phyloP scores from a whole-genome alignment of 1,139 yeast genomes.

The Spathaspora jeffriesii region DNA sequence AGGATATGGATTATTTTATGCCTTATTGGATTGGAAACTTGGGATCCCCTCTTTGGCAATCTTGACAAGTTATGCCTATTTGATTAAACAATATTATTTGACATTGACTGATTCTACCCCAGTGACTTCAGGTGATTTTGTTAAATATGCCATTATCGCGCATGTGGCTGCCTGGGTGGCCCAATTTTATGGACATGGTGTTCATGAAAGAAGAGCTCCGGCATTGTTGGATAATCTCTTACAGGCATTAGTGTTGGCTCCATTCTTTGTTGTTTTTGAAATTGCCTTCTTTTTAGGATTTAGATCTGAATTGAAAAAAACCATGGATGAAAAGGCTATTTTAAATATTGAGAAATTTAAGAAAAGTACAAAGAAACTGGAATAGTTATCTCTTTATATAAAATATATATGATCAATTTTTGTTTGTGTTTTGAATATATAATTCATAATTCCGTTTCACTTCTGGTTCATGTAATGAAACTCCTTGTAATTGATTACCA shows the following conservation, averaged over 20 bases:
- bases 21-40: constrained; percentile 39
- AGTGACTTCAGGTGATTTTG: constrained; percentile 21
- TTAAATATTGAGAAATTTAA: constrained; percentile 25
- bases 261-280: constrained; percentile 85
- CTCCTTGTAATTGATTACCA: constrained; percentile 77
- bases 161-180: constrained; percentile 71
- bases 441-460: constrained; percentile 39
- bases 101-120: constrained; percentile 20
- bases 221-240: constrained; percentile 80
- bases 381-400: constrained; percentile 4
- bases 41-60: constrained; percentile 42
- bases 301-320: constrained; percentile 51
- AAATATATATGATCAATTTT: background rate
- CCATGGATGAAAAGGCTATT: constrained; percentile 57
- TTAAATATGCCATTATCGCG: constrained; percentile 29
- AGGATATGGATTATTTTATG: constrained; percentile 42
- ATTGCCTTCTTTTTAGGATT: constrained; percentile 67
- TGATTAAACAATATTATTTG: constrained; percentile 25
- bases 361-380: constrained; percentile 5
- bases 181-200: constrained; percentile 91
- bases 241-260: constrained; percentile 90
- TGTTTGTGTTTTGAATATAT: constrained; percentile 12
- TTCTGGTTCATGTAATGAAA: constrained; percentile 59
- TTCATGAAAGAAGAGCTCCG: constrained; percentile 81
- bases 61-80: constrained; percentile 42